Conservation (phyloP, 116 monocot genomes). For the Papilionanthe hybrid region DNA sequence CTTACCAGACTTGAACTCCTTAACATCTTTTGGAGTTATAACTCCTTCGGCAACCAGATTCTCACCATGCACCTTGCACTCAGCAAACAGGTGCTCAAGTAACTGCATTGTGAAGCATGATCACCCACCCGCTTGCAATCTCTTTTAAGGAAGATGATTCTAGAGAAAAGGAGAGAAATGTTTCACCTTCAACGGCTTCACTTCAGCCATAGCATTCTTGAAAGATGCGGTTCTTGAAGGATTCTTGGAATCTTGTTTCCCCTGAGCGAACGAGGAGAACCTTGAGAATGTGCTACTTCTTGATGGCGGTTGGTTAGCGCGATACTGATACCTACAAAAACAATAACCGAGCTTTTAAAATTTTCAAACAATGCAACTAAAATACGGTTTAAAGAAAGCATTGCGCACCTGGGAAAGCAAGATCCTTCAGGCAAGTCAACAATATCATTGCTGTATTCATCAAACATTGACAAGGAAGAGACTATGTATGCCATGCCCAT, state of each 20-base stretch:
- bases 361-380: background rate
- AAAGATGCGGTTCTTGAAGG: constrained; percentile 51
- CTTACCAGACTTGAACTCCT: constrained; percentile 56
- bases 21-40: constrained; percentile 67
- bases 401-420: constrained; percentile 78
- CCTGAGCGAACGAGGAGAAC: constrained; percentile 30
- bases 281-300: constrained; percentile 33
- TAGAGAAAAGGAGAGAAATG: background rate
- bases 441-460: constrained; percentile 92
- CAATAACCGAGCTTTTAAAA: background rate
- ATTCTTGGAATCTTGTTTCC: constrained; percentile 37
- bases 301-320: constrained; percentile 22
- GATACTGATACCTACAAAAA: constrained; percentile 42
- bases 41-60: constrained; percentile 56
- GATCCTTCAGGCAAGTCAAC: constrained; percentile 88
- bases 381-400: background rate
- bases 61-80: constrained; percentile 64
- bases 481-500: constrained; percentile 71
- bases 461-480: constrained; percentile 69
- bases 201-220: constrained; percentile 56
- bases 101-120: constrained; percentile 28
- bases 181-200: constrained; percentile 83
- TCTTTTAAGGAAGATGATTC: background rate
- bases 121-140: background rate
- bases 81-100: constrained; percentile 64